Conservation (phyloP, 345 rosid species). For the Rhizophora mangle region DNA sequence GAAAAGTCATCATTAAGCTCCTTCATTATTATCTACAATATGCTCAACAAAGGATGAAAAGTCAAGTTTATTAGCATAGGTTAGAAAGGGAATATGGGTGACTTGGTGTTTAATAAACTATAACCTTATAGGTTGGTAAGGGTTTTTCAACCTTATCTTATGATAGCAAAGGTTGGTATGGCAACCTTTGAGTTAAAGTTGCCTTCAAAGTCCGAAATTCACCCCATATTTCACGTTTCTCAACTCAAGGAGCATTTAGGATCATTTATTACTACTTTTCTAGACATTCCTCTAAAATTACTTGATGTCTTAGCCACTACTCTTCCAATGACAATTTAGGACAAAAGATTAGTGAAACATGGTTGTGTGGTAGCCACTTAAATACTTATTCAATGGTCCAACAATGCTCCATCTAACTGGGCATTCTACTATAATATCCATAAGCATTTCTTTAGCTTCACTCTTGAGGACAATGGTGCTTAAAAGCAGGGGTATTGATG, state of each 20-base stretch:
- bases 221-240: background rate
- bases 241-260: background rate
- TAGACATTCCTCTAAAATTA: background rate
- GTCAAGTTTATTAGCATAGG: background rate
- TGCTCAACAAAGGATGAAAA: background rate
- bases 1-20: no score
- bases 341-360: background rate
- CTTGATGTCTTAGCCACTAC: background rate
- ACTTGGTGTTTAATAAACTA: background rate
- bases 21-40: background rate
- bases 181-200: background rate
- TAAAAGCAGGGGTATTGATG: no score
- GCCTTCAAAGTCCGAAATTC: background rate
- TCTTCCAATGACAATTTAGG: background rate
- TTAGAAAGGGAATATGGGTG: background rate
- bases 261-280: no score
- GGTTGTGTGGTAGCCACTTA: background rate
- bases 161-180: background rate
- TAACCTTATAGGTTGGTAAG: background rate
- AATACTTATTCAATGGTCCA: background rate
- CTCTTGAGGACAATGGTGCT: no score
- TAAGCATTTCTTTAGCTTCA: no score
- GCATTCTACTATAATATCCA: no score
- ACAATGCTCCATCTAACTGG: no score
- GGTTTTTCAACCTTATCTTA: background rate